A percentile compares a stretch with the other conserved stretches of the same genome.
These are phyloP conservation scores for Termitomyces sp. DNA, from an alignment of 768 basidiomycete genomes.

Conservation along the genomic window DNA sequence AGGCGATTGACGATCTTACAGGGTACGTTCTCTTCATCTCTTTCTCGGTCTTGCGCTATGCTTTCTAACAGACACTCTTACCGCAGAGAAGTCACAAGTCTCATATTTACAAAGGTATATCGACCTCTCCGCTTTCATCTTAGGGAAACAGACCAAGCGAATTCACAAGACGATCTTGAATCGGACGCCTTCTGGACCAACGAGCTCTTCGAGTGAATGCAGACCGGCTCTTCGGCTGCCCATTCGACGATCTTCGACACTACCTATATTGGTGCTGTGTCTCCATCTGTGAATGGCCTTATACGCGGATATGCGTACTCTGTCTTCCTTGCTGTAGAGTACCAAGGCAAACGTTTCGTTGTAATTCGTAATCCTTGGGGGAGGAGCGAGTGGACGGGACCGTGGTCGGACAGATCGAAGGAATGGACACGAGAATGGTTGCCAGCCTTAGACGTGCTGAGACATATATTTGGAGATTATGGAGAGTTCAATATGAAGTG, in stretches of 20 bases:
- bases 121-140: not conserved
- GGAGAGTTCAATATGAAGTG: constrained; percentile 56
- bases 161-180: constrained; percentile 43
- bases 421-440: constrained; percentile 54
- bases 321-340: constrained; percentile 42
- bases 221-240: constrained; percentile 46
- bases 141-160: not conserved
- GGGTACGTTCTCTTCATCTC: constrained; percentile 29
- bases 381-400: constrained; percentile 41
- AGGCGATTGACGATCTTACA: constrained; percentile 54
- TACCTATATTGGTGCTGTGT: constrained; percentile 19
- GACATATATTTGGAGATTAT: constrained; percentile 43
- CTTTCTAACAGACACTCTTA: not conserved
- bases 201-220: constrained; percentile 40
- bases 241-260: constrained; percentile 26
- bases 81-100: constrained; percentile 20
- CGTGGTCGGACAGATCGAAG: constrained; percentile 51
- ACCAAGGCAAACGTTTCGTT: constrained; percentile 43
- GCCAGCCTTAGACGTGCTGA: constrained; percentile 30
- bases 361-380: constrained; percentile 53
- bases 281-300: constrained; percentile 29
- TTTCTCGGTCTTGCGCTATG: not conserved
- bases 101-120: constrained; percentile 22
- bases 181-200: constrained; percentile 43
- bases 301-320: constrained; percentile 42